These are phyloP conservation scores for Epichloe gansuensis DNA, from an alignment of 2,329 filamentous ascomycete genomes.

Conservation along the genomic window DNA sequence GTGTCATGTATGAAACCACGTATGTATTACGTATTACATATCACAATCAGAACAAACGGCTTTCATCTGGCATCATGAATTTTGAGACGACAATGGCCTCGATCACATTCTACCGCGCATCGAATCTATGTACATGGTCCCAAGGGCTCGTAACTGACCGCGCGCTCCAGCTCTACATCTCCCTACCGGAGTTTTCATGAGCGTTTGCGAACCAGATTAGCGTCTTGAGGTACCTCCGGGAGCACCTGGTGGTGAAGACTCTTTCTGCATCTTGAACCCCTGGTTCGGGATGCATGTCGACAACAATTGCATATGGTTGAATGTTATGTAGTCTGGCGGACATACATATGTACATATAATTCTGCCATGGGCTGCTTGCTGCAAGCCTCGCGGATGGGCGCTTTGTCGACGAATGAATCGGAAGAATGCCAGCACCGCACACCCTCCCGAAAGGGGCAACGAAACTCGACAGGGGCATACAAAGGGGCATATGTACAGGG, in stretches of 20 bases:
- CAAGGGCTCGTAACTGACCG: background rate
- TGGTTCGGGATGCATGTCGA: background rate
- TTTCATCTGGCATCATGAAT: background rate
- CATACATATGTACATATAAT: no score
- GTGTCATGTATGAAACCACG: no score
- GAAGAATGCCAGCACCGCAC: conserved; percentile 3
- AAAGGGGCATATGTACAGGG: background rate
- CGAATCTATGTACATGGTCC: background rate
- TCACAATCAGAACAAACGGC: background rate
- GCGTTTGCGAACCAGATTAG: no score
- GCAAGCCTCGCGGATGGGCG: background rate
- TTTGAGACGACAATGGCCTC: background rate
- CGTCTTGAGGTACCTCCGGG: background rate
- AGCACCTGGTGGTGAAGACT: background rate
- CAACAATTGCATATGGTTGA: background rate
- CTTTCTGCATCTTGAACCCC: background rate
- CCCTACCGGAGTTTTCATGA: background rate
- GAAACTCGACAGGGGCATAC: background rate
- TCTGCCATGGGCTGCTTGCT: background rate
- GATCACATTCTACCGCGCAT: background rate
- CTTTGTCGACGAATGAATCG: conserved; percentile 4
- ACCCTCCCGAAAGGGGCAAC: conserved; percentile 1
- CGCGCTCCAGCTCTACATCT: background rate
- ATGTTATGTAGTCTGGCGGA: background rate
- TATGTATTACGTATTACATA: no score